Conservation (phyloP, 371 early-diverging fungal genomes). For the Smittium culicis region DNA sequence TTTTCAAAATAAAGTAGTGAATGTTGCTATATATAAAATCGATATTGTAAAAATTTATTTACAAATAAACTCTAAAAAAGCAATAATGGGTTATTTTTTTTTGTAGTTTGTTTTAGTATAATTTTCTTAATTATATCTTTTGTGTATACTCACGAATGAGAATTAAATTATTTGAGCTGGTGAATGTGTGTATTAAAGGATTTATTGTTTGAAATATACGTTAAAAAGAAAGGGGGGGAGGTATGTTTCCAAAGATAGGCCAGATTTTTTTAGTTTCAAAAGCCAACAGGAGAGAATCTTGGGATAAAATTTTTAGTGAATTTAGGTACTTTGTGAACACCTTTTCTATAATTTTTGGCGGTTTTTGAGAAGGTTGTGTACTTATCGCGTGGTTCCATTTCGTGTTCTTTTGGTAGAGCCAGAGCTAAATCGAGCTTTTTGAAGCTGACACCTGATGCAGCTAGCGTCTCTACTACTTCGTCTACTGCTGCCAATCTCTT, state of each 20-base stretch:
- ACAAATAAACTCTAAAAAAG: no score
- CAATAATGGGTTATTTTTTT: neutral
- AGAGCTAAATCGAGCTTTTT: constrained; percentile 64
- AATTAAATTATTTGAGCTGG: neutral
- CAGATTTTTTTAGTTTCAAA: constrained; percentile 33
- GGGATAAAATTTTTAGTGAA: constrained; percentile 79
- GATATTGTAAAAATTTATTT: no score
- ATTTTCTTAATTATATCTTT: neutral
- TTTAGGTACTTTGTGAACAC: constrained; percentile 89
- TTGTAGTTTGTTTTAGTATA: neutral
- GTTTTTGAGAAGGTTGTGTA: constrained; percentile 82
- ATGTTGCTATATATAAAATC: neutral
- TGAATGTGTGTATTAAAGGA: neutral
- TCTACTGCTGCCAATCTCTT: constrained; percentile 84
- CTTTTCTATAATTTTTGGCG: constrained; percentile 71
- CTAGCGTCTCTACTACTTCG: constrained; percentile 65
- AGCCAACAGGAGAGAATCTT: constrained; percentile 64
- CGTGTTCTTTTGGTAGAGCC: constrained; percentile 60
- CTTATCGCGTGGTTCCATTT: constrained; percentile 80
- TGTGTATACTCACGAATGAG: neutral
- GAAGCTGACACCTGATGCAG: constrained; percentile 74
- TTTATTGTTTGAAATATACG: neutral
- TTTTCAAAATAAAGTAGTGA: neutral
- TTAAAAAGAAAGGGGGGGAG: no score
- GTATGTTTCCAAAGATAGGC: no score